These are phyloP conservation scores for Russula brevipes DNA, from an alignment of 768 basidiomycete genomes.

Conservation along the genomic window DNA sequence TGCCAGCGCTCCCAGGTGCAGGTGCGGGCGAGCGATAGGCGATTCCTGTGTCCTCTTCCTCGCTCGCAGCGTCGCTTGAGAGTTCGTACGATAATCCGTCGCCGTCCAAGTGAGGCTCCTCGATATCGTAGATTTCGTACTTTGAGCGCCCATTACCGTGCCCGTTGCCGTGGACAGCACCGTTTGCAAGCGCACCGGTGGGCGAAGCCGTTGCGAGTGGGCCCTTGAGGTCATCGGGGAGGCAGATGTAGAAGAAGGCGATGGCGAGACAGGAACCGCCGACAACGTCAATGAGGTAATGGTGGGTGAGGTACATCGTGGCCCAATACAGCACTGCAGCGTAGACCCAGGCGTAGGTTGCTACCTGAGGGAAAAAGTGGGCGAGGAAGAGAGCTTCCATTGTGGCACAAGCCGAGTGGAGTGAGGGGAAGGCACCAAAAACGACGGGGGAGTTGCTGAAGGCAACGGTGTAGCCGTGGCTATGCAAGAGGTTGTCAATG, in stretches of 20 bases:
- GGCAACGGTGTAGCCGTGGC: slow-evolving; percentile 64
- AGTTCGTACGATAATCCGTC: slow-evolving; percentile 54
- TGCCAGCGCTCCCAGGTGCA: background rate
- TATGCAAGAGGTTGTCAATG: slow-evolving; percentile 83
- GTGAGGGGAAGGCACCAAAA: slow-evolving; percentile 94
- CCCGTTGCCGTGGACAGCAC: slow-evolving; percentile 23
- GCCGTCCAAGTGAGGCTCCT: slow-evolving; percentile 44
- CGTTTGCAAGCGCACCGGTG: slow-evolving; percentile 35
- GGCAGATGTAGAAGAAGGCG: slow-evolving; percentile 79
- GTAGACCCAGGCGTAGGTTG: slow-evolving; percentile 74
- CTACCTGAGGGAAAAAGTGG: slow-evolving; percentile 84
- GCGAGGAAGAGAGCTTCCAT: slow-evolving; percentile 89
- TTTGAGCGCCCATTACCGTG: slow-evolving; percentile 43
- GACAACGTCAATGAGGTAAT: slow-evolving; percentile 97
- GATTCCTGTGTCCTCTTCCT: slow-evolving; percentile 65
- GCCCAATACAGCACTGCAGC: slow-evolving; percentile 89
- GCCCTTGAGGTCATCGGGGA: slow-evolving; percentile 74
- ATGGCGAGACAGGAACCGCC: slow-evolving; percentile 89
- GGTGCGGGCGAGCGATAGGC: slow-evolving; percentile 59
- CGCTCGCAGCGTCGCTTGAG: slow-evolving; percentile 46
- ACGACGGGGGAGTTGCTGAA: slow-evolving; percentile 89
- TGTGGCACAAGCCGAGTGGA: slow-evolving; percentile 88
- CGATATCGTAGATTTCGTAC: slow-evolving; percentile 75
- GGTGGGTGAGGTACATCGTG: slow-evolving; percentile 97
- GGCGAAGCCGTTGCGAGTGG: slow-evolving; percentile 50